A percentile compares a stretch with the other conserved stretches of the same genome.
Conservation (phyloP, 2,329 filamentous ascomycete genomes). For the Cercospora nicotianae region DNA sequence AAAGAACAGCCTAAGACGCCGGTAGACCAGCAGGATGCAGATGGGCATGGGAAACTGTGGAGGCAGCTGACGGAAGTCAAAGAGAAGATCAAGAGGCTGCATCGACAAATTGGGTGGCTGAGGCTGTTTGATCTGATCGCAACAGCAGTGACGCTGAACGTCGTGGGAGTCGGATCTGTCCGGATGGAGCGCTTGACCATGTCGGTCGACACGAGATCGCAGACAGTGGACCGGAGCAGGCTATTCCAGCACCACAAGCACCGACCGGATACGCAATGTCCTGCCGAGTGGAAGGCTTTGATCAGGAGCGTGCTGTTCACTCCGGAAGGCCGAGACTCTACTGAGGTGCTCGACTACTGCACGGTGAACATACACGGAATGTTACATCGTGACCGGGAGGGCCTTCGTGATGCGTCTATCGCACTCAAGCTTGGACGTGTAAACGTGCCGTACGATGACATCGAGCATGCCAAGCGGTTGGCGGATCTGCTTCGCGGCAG, state of each 20-base stretch:
- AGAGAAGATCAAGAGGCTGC: constrained; percentile 80
- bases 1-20: constrained; percentile 19
- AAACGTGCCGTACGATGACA: constrained; percentile 86
- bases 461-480: constrained; percentile 62
- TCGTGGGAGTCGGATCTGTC: constrained; percentile 79
- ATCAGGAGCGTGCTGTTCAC: constrained; percentile 86
- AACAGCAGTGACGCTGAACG: constrained; percentile 71
- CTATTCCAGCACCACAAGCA: constrained; percentile 79
- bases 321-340: constrained; percentile 76
- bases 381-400: constrained; percentile 79
- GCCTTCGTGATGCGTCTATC: constrained; percentile 84
- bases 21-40: constrained; percentile 35
- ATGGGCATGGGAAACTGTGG: constrained; percentile 69
- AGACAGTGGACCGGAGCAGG: constrained; percentile 86
- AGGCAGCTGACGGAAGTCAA: constrained; percentile 74
- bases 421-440: constrained; percentile 87
- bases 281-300: constrained; percentile 92
- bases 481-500: constrained; percentile 52
- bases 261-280: constrained; percentile 62
- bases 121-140: constrained; percentile 86
- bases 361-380: constrained; percentile 90
- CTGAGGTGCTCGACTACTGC: constrained; percentile 84
- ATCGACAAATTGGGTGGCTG: constrained; percentile 84
- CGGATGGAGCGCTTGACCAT: constrained; percentile 82
- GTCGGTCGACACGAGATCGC: constrained; percentile 84